Base-by-base conservation (phyloP, 306 rosid genomes). In the Rosa chinensis region DNA sequence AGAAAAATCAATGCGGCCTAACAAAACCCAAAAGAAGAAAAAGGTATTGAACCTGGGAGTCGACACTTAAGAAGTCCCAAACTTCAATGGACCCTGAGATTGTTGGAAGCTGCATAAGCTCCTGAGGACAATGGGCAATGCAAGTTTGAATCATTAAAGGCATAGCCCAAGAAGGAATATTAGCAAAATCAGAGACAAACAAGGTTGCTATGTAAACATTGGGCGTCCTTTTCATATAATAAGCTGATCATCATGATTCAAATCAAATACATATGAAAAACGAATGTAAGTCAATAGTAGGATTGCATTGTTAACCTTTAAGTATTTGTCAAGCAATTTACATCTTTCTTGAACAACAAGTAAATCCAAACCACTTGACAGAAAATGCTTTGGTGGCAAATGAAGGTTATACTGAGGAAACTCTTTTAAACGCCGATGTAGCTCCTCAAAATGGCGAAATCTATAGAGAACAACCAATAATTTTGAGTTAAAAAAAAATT, bases 361-460 rank as follows among this genome's bases (percentile, higher is more conserved):
- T 75, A 93, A 87, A 87, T 96, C 98, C 85, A 82, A 92, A 83
- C 99, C 99, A 58, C 90, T 87, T 72, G 99, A 96, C 37, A 96
- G 94, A 82, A 96, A 93, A 89, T 93, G 99, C 80, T 96, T 96
- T 10, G 99, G 99, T 39, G 99, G 99, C 89, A 96, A 87, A 82
- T 93, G 94, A 84, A 96, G 98, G 74, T 88, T 85, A 86, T 96
- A 96, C 89, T 90, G 94, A 3, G 94, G 85, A 86, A 91, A 96
- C 86, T 89, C 97, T 88, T 96, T 96, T 67, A 96, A 87, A 67
- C 94, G 96, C 72, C 96, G 89, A 85, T 93, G 99, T 75, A 96
- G 89, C 90, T 96, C 99, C 91, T 96, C 99, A 88, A 96, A 96
- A 87, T 96, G 99, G 59, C 99, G 92, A 88, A 96, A 96, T 91